Base-by-base conservation (phyloP, 345 rosid species). In the Cochlearia excelsa region DNA sequence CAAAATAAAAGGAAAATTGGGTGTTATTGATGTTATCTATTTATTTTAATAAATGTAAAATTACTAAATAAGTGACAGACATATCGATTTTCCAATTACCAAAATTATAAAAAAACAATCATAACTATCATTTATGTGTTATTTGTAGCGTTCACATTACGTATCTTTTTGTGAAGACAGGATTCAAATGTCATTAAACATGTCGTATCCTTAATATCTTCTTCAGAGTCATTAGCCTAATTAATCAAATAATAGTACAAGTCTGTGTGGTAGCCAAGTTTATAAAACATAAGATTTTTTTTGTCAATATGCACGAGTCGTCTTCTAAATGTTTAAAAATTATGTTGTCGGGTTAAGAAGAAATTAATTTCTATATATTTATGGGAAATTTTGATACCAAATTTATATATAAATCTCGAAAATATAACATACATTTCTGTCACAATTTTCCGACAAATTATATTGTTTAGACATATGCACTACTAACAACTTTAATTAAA, bases 61-160 rank as follows among this genome's bases (percentile, higher is more conserved):
- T 37, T 37, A 40, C 47, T n/a, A 40, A 28, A 55, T 11, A 46
- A 46, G 34, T 42, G 54, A 27, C 7, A 34, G 38, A 31, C 40
- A 69, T 33, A 26, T 69, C 34, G 45, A 47, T 69, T 27, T 52
- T 30, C 5, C 23, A 30, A 27, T 26, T 53, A 54, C 45, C 48
- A 54, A 41, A 54, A 39, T 54, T 55, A 35, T 45, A 5, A 42
- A 61, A 16, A 31, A 16, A 16, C 23, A 9, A 34, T 43, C 26
- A 43, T 62, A n/a, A 54, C n/a, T 46, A 28, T 61, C 61, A 60
- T 68, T 39, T 26, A 10, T 41, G 46, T 49, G n/a, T 61, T 4
- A 30, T 54, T 30, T 40, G 47, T 27, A 40, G 11, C 67, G 57
- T 68, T 54, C 38, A 11, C 44, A 53, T 68, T 38, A 59, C 54